These are phyloP conservation scores for Trichocladium uniseriatum DNA, from an alignment of 495 filamentous ascomycete species.

Conservation along the genomic window DNA sequence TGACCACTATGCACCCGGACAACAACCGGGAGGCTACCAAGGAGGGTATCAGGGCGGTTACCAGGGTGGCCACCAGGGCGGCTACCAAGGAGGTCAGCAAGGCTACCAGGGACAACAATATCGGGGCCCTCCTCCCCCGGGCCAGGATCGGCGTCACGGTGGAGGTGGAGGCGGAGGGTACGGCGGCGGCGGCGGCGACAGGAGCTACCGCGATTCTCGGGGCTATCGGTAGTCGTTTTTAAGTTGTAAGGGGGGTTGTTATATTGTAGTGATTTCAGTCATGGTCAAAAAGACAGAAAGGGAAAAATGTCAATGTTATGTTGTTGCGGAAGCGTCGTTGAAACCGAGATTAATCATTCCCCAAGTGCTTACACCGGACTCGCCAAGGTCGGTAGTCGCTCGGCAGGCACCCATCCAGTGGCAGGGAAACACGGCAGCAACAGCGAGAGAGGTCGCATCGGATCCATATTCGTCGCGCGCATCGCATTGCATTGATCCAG, in stretches of 20 bases:
- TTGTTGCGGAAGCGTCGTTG: no score
- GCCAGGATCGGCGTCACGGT: conserved; percentile 2
- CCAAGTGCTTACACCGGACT: no score
- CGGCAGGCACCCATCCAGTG: neutral
- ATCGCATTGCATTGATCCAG: no score
- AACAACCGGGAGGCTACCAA: conserved; percentile 11
- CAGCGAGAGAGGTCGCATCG: no score
- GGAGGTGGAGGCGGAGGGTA: neutral
- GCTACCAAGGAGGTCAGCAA: conserved; percentile 5
- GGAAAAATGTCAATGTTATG: no score
- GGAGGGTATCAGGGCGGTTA: conserved; percentile 12
- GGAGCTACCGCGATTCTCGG: conserved; percentile 4
- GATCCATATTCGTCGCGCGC: no score
- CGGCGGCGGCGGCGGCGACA: conserved; percentile 8
- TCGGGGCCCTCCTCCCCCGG: neutral
- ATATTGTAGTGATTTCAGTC: no score
- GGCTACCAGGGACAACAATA: neutral
- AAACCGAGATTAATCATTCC: no score
- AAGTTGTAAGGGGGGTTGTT: no score
- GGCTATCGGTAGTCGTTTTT: neutral
- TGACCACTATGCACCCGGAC: conserved; percentile 2
- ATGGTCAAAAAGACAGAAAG: no score
- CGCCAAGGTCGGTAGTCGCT: no score
- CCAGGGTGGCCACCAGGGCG: conserved; percentile 3
- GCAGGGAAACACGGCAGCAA: neutral